Evolutionary conservation across 495 filamentous ascomycete genomes (phyloP), one percentile per base, ranked within the genome.

Genomic region (Trichocladium uniseriatum): DNA sequence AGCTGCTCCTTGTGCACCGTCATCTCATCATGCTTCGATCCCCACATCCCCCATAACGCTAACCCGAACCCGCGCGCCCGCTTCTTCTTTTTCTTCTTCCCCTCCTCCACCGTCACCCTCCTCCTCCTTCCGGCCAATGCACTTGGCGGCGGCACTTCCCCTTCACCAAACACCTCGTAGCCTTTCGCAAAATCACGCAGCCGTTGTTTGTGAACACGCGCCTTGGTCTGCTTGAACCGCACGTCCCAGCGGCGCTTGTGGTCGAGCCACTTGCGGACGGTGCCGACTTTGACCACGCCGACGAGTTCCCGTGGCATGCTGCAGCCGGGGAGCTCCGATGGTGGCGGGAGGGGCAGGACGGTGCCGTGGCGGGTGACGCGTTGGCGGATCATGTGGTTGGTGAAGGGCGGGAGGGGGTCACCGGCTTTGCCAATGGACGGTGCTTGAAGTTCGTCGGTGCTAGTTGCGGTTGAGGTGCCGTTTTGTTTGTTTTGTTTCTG

Each of bases 311-410:
- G 69, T 3, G 76, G 69, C 20, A 92, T 68, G 16, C 71, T 67
- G 34, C 89, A 76, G 3, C 76, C 83, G 3, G 66, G 64, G n/a
- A 89, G 74, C 2, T 82, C 74, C 4, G 71, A 66, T 9, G 74
- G 69, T 0, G 81, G 77, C 1, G 79, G 75, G 1, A 97, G 72
- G 6, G 76, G 73, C 49, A 78, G 82, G 28, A 89, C 77, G 20
- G 73, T 66, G 10, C 91, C 91, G 59, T 87, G 78, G 13, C 84
- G 78, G 53, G 86, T 81, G 28, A 97, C 81, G 19, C 83, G 72
- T 60, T 97, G 87, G 5, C 91, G 85, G 48, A 97, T 89, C 87
- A 95, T 94, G 63, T 94, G 82, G 40, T 83, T 66, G 42, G 79
- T 74, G 67, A 89, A 96, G 0, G 77, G 64, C 5, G 88, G 89